Base-by-base conservation (phyloP, 768 basidiomycete genomes). In the Ramaria sp. region DNA sequence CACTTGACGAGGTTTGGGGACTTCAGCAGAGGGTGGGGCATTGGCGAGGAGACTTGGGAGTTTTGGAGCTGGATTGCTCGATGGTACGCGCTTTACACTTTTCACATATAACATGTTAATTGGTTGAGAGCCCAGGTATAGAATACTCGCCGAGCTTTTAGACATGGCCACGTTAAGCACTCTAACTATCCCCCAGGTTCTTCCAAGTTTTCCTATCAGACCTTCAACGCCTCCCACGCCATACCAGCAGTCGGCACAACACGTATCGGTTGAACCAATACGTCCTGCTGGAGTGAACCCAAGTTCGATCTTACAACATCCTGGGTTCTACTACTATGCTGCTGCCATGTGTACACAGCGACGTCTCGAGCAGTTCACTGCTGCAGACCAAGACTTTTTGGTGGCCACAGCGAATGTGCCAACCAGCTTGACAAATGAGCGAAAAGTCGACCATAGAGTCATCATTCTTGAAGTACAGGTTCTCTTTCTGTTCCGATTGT, bases 61-160 rank as follows among this genome's bases (percentile, higher is more conserved):
- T 97, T 86, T 66, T 97, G 95, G 95, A 89, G 88, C 62, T 99
- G 94, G 95, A 76, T 93, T 55, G 88, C 91, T 7, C 75, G 92
- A 66, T 93, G 96, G 90, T 92, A 64, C 56, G 86, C 76, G 11
- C 13, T 10, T 57, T 19, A 19, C 30, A 19, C 17, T 15, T 10
- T 46, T 2, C 3, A 33, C 27, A 1, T 10, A 43, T 9, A 12
- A 34, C n/a, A 51, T 39, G 55, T 19, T 39, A 4, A 46, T 37
- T 50, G 4, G 54, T 41, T n/a, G 19, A 34, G 33, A 54, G 47
- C 33, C 1, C 59, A 95, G 92, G 65, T 83, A 96, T 65, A 87
- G 94, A 7, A 77, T 92, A 19, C 80, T 99, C 33, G 92, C 88
- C 13, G 95, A 99, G 69, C 74, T 99, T 3, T 76, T 96, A 1